These are phyloP conservation scores for Halocafeteria seosinensis DNA, from an alignment of 108 stramenopile species.

Conservation along the genomic window DNA sequence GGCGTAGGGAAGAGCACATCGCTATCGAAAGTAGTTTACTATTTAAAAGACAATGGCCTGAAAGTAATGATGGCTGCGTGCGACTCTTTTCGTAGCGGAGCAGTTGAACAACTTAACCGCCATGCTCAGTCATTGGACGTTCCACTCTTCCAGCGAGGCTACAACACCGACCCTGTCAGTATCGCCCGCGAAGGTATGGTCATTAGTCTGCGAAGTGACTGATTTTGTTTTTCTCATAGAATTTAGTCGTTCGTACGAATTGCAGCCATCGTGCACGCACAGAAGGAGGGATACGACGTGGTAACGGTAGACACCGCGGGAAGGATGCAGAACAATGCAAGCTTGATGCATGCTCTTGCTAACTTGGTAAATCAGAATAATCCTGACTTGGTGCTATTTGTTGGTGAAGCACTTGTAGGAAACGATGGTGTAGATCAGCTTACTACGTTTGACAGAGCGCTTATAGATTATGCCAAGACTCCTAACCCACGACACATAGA, in stretches of 20 bases:
- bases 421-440: constrained; percentile 91
- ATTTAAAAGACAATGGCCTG: constrained; percentile 37
- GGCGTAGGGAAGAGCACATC: constrained; percentile 49
- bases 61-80: constrained; percentile 58
- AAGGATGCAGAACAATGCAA: constrained; percentile 88
- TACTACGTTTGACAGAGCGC: constrained; percentile 70
- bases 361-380: constrained; percentile 65
- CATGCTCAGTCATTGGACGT: constrained; percentile 70
- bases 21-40: constrained; percentile 39
- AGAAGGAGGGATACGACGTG: constrained; percentile 57
- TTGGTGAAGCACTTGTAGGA: constrained; percentile 88
- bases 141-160: constrained; percentile 75
- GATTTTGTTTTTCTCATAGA: too few relatives aligned
- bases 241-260: constrained; percentile 64
- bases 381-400: constrained; percentile 76
- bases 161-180: constrained; percentile 66
- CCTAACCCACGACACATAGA: constrained; percentile 50
- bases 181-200: too few relatives aligned
- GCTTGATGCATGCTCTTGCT: constrained; percentile 76
- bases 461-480: constrained; percentile 12
- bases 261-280: constrained; percentile 65
- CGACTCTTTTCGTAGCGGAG: constrained; percentile 91
- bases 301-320: constrained; percentile 91
- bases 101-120: constrained; percentile 79
- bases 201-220: too few relatives aligned